Conservation (phyloP, 2,329 filamentous ascomycete species). For the Fusarium xyrophilum region DNA sequence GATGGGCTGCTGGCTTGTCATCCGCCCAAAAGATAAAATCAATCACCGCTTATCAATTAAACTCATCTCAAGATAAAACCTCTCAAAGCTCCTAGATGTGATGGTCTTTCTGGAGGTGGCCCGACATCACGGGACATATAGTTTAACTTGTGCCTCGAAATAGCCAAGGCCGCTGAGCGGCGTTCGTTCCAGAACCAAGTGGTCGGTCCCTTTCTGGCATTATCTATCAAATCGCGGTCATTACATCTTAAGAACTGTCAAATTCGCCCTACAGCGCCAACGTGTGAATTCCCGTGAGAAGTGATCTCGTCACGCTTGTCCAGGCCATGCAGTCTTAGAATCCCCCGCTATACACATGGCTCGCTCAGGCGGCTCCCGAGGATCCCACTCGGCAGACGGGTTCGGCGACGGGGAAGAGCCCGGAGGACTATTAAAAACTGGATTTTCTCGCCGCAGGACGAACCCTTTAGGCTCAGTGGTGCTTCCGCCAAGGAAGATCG, state of each 20-base stretch:
- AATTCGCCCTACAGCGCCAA: not conserved
- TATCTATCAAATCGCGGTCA: not conserved
- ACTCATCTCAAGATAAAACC: fast-evolving
- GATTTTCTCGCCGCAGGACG: not conserved
- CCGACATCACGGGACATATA: not conserved
- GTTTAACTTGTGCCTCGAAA: not conserved
- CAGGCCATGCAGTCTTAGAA: not conserved
- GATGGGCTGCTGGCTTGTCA: fast-evolving
- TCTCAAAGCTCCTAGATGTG: fast-evolving
- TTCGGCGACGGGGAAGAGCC: not conserved
- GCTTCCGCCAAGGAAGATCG: not conserved
- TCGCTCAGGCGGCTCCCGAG: not conserved
- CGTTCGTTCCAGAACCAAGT: not conserved
- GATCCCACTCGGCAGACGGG: not conserved
- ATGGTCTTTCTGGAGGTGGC: not conserved
- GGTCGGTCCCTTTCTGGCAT: not conserved
- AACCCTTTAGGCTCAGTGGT: not conserved
- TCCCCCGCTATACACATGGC: not conserved
- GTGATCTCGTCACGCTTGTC: not conserved
- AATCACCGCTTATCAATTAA: not conserved
- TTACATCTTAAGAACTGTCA: not conserved
- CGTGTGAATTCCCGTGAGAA: not conserved
- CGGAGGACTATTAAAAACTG: not conserved
- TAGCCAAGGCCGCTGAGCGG: not conserved
- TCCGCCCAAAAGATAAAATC: not conserved